Base-by-base conservation (phyloP, 140 eudicot species). In the Oenanthe javanica region DNA sequence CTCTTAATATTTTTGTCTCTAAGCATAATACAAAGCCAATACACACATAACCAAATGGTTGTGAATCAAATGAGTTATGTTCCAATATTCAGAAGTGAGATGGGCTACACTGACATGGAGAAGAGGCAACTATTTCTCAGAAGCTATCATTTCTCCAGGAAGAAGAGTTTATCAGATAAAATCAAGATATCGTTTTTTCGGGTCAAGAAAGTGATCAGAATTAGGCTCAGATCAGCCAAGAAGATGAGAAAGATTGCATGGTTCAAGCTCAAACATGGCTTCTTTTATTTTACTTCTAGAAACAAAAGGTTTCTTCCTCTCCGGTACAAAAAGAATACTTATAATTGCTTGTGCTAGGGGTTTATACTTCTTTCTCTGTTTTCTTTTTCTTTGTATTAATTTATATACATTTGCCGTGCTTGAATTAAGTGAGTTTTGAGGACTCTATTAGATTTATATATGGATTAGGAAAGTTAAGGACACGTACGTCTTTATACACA, bases 81-180 rank as follows among this genome's bases (percentile, higher is more conserved):
- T 71, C 84, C 89, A 6, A 76, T 87, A 71, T 86, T 86, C 78
- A 49, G 93, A 54, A 78, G 38, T 45, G 88, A 87, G 3, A 82
- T 69, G 78, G 82, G 85, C 3, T 83, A 85, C 91, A 85, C 90
- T 73, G 92, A 85, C 69, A 79, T 94, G 80, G 97, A 94, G 82
- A 92, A 94, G 84, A 86, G 98, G 81, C 97, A 87, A 80, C 83
- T 94, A 38, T 94, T 94, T 82, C 81, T 94, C 13, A 86, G 89
- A 81, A 94, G 98, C 84, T 94, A 94, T 73, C 97, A 90, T 79
- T 94, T 94, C 84, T 84, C 91, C 80, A 84, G 98, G 63, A 94
- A 94, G 81, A 89, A 89, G 80, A 92, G 85, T 79, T 52, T 84
- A 10, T 77, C 84, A 6, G 93, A 94, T 78, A 89, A 74, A 79